Evolutionary conservation across 164 flowering plant genomes (phyloP), one percentile per base, ranked within the genome.

Genomic region (Euptelea pleiosperma): DNA sequence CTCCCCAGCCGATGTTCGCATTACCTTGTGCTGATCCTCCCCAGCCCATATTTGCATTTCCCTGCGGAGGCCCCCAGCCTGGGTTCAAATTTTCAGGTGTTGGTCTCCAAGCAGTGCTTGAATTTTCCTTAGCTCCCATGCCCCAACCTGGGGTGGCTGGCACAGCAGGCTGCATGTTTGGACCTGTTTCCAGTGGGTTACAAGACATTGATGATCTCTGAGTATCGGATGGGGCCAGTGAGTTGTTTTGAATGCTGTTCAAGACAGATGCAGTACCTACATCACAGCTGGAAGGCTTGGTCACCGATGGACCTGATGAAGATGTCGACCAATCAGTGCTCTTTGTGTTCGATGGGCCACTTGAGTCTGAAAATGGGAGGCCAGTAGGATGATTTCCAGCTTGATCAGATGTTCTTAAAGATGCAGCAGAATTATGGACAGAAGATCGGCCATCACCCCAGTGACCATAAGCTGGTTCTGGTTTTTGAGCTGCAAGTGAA

Each of bases 31-130:
- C 43, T 4, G 65, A 53, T 8, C 57, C 57, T 46, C 65, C 86
- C 81, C 82, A 76, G 25, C 75, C 80, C 61, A 70, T 52, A 49
- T 78, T 83, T 53, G 68, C 70, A 50, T 73, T 79, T 45, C 60
- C 79, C 15, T 66, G 77, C 55, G 72, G 52, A 14, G 74, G 62
- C 8, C 70, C 72, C 82, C 81, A 78, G 30, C 55, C 60, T 8
- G 55, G 0, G 34, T 64, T 80, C 6, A 65, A 50, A 63, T 67
- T 67, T 36, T 45, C 72, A 45, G 51, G 60, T 25, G 58, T 58
- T 4, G 61, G 63, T 33, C 48, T 46, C 64, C 57, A 55, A 30
- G 55, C 44, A 22, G 24, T 37, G 47, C 14, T 45, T 37, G 58
- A 35, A 39, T 47, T 54, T 52, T 52, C 67, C 6, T 18, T 11